phyloP scores from a whole-genome alignment of 2,329 filamentous ascomycete genomes.

The Sporothrix sp. region DNA sequence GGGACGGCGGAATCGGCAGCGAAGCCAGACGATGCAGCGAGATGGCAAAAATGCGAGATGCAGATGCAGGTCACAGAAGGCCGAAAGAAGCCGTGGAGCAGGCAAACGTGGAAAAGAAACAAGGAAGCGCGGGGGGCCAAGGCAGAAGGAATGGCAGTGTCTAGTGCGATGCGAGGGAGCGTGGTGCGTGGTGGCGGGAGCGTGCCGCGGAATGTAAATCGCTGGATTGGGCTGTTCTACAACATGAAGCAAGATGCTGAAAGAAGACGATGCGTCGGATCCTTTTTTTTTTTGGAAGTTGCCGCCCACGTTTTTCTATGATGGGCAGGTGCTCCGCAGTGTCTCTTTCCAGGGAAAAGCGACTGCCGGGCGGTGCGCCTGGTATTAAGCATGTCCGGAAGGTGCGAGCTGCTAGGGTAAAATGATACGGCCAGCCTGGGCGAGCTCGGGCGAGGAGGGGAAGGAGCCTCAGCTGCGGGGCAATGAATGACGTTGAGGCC shows the following conservation, averaged over 20 bases:
- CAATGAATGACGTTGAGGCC: conserved; percentile 6
- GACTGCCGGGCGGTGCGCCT: not conserved
- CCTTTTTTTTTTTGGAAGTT: no score
- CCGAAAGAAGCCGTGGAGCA: not conserved
- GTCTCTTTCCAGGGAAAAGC: no score
- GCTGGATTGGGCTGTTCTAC: not conserved
- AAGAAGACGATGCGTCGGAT: no score
- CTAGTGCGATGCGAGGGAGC: no score
- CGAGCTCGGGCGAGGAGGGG: not conserved
- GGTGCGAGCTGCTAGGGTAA: not conserved
- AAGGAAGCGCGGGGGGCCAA: not conserved
- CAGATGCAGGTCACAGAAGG: no score
- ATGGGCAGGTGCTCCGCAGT: no score
- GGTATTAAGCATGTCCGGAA: not conserved
- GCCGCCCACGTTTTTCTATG: no score
- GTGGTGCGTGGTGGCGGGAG: not conserved
- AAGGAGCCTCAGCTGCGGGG: conserved; percentile 4
- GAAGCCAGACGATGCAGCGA: no score
- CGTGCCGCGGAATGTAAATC: not conserved
- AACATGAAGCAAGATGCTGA: not conserved
- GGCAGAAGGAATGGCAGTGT: not conserved
- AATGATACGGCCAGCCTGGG: not conserved
- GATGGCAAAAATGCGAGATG: no score
- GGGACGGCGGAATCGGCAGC: no score
- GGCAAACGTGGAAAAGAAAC: not conserved